phyloP scores from a whole-genome alignment of 306 rosid species.

The Sicyos baderoa region DNA sequence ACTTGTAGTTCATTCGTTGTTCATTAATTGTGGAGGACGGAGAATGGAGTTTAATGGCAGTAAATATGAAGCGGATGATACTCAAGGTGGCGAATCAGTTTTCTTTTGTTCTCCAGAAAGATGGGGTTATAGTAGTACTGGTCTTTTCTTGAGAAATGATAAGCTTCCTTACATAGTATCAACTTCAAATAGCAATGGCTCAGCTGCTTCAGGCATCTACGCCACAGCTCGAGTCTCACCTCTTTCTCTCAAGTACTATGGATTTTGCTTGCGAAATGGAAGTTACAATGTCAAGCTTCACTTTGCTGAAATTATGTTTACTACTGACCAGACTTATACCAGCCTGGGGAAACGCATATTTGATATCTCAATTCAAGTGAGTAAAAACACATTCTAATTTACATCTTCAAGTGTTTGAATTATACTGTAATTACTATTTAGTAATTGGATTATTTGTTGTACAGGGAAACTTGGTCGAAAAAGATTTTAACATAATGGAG shows the following conservation, averaged over 20 bases:
- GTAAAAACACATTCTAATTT: too few species aligned
- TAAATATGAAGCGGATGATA: constrained; percentile 37
- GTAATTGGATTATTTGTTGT: too few species aligned
- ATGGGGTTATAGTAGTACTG: constrained; percentile 68
- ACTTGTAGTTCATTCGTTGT: constrained; percentile 44
- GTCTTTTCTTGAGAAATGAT: constrained; percentile 22
- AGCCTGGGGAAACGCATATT: too few species aligned
- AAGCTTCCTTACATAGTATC: constrained; percentile 12
- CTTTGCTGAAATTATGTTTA: constrained; percentile 53
- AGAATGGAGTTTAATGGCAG: constrained; percentile 17
- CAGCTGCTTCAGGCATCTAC: constrained; percentile 22
- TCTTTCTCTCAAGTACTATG: constrained; percentile 58
- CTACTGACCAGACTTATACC: too few species aligned
- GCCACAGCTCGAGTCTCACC: constrained; percentile 52
- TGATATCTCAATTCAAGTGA: too few species aligned
- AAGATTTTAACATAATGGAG: too few species aligned
- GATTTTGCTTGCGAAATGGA: constrained; percentile 52
- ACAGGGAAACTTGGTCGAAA: too few species aligned
- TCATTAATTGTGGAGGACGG: constrained; percentile 57
- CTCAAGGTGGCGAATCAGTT: constrained; percentile 28
- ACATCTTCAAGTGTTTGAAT: too few species aligned
- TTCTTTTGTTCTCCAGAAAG: constrained; percentile 26
- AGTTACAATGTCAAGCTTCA: constrained; percentile 61
- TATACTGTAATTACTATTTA: too few species aligned
- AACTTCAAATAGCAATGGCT: constrained; percentile 25